These are phyloP conservation scores for Yarrowia deformans DNA, from an alignment of 805 yeast species.

Conservation along the genomic window DNA sequence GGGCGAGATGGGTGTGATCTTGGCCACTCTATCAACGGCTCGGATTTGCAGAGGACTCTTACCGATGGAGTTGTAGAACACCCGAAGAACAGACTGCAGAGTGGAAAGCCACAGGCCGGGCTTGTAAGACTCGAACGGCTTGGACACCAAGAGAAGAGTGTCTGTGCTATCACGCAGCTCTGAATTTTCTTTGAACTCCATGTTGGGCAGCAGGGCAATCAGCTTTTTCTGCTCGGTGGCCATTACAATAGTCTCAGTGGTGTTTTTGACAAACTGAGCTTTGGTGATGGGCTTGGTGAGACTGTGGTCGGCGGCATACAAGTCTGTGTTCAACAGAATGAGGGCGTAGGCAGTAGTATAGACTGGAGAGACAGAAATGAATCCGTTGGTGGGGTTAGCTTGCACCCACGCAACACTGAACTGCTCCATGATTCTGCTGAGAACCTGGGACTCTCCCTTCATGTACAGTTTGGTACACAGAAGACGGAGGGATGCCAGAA, in stretches of 20 bases:
- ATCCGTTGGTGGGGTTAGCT: constrained; percentile 58
- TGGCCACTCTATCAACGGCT: constrained; percentile 29
- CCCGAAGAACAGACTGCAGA: constrained; percentile 44
- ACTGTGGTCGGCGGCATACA: constrained; percentile 61
- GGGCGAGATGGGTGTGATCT: constrained; percentile 19
- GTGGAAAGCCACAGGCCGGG: constrained; percentile 45
- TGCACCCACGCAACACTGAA: constrained; percentile 70
- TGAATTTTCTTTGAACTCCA: not conserved
- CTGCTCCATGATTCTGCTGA: constrained; percentile 73
- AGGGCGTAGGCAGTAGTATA: constrained; percentile 77
- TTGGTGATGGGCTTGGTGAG: constrained; percentile 50
- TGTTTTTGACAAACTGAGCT: constrained; percentile 60
- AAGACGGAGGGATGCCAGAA: constrained; percentile 63
- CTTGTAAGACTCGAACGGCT: constrained; percentile 40
- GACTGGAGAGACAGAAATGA: constrained; percentile 62
- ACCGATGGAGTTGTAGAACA: constrained; percentile 45
- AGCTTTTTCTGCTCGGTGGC: constrained; percentile 45
- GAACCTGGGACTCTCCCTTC: constrained; percentile 82
- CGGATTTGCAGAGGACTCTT: constrained; percentile 44
- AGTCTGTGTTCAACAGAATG: constrained; percentile 76
- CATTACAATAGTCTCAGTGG: constrained; percentile 55
- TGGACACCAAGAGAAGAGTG: constrained; percentile 41
- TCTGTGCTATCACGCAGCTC: constrained; percentile 37
- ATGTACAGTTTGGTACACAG: constrained; percentile 73
- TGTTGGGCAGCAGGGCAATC: not conserved